These are phyloP conservation scores for Platanthera zijinensis DNA, from an alignment of 106 monocot genomes.

Conservation along the genomic window DNA sequence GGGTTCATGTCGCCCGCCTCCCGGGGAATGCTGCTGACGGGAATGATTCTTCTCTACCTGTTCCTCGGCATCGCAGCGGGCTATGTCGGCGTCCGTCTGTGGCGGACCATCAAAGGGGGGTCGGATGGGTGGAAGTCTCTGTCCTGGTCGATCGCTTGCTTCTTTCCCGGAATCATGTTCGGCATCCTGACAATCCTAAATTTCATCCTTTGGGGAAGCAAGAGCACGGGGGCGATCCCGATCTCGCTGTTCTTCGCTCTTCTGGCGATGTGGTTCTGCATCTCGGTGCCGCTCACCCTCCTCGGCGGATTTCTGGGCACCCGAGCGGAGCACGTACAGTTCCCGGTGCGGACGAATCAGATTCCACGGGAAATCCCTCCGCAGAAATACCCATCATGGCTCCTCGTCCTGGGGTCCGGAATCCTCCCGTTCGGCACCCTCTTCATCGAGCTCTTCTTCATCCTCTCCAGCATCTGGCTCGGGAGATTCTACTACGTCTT, in stretches of 20 bases:
- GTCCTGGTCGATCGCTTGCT: slow-evolving; percentile 21
- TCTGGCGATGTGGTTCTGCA: slow-evolving; percentile 20
- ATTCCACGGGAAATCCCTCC: slow-evolving; percentile 26
- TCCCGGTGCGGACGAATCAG: slow-evolving; percentile 23
- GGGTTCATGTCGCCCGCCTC: slow-evolving; percentile 32
- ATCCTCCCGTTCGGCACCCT: slow-evolving; percentile 25
- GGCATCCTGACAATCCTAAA: slow-evolving; percentile 16
- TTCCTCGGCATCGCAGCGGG: slow-evolving; percentile 25
- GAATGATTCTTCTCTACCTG: slow-evolving; percentile 24
- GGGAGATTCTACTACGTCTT: slow-evolving; percentile 28
- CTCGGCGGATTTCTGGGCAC: slow-evolving; percentile 19
- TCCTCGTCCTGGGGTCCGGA: slow-evolving; percentile 23
- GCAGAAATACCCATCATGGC: slow-evolving; percentile 23
- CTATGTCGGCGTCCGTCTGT: slow-evolving; percentile 16
- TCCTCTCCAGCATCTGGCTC: slow-evolving; percentile 25
- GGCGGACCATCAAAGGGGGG: slow-evolving; percentile 20
- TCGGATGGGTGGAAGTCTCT: slow-evolving; percentile 17
- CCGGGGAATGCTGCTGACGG: slow-evolving; percentile 20
- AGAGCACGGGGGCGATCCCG: slow-evolving; percentile 22
- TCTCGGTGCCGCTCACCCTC: slow-evolving; percentile 22
- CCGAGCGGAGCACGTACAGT: slow-evolving; percentile 11
- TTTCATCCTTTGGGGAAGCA: slow-evolving; percentile 25
- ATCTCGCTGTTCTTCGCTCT: slow-evolving; percentile 23
- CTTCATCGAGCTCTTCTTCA: slow-evolving; percentile 28
- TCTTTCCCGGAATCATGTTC: slow-evolving; percentile 22